A percentile compares a stretch with the other conserved stretches of the same genome.
phyloP scores from a whole-genome alignment of 345 rosid genomes.

The Punica granatum region DNA sequence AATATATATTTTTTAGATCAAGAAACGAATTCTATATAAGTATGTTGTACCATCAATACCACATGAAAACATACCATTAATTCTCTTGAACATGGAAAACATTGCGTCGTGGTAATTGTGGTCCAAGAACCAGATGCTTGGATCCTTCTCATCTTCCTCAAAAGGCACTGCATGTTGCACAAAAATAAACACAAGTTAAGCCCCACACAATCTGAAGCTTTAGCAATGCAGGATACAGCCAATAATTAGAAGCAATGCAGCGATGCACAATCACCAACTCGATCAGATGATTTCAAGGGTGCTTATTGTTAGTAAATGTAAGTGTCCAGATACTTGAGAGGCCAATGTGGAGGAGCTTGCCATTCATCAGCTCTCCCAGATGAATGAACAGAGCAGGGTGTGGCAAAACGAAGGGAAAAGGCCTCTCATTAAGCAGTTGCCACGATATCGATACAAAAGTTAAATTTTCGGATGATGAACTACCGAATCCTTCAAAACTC shows the following conservation, averaged over 20 bases:
- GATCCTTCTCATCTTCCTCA: conserved; percentile 93
- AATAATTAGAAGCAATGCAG: neutral
- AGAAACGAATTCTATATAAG: neutral
- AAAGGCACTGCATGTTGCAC: conserved; percentile 63
- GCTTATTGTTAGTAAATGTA: neutral
- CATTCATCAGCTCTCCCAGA: neutral
- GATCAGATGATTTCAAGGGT: neutral
- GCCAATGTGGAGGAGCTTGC: neutral
- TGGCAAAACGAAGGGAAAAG: no score
- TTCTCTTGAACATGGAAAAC: conserved; percentile 98
- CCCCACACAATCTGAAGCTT: no score
- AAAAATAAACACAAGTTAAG: neutral
- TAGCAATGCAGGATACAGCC: no score
- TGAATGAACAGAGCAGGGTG: neutral
- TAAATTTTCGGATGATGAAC: no score
- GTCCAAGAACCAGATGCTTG: conserved; percentile 93
- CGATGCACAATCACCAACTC: neutral
- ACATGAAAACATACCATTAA: conserved; percentile 45
- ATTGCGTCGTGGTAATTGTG: conserved; percentile 94
- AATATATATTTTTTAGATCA: conserved; percentile 5
- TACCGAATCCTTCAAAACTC: no score
- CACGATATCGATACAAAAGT: no score
- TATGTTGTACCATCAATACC: neutral
- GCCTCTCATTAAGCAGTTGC: no score
- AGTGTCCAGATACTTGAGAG: neutral